phyloP scores from a whole-genome alignment of 2,329 filamentous ascomycete species.

The Neopestalotiopsis sp. region DNA sequence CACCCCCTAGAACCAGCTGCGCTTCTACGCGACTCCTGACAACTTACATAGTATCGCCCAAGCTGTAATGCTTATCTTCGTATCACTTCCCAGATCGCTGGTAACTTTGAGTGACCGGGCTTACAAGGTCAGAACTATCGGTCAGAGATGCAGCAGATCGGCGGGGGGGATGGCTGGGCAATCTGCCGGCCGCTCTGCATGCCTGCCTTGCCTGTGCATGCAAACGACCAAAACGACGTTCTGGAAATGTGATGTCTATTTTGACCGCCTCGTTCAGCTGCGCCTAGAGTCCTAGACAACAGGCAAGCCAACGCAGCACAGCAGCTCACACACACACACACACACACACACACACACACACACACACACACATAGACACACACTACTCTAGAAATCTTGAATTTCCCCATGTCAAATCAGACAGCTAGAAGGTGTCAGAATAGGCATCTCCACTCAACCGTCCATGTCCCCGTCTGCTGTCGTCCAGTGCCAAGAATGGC shows the following conservation, averaged over 20 bases:
- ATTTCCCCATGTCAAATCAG: neutral
- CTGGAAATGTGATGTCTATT: neutral
- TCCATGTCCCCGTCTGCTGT: no score
- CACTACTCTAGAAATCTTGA: neutral
- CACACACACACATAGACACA: no score
- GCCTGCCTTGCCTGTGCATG: neutral
- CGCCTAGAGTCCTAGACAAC: neutral
- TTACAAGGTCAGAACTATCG: neutral
- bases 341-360: neutral
- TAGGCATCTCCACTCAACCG: slow-evolving; percentile 8
- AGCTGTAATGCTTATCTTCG: neutral
- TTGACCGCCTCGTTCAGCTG: slow-evolving; percentile 4
- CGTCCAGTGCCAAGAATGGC: neutral
- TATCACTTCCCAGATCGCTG: neutral
- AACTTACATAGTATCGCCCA: neutral
- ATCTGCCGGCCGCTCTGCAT: slow-evolving; percentile 4
- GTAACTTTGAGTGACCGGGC: neutral
- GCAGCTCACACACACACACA: neutral
- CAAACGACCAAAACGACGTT: neutral
- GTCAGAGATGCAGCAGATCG: neutral
- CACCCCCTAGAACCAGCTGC: neutral
- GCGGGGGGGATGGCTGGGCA: neutral
- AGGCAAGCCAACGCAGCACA: neutral
- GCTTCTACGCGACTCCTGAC: neutral
- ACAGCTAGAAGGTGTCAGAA: neutral